These are phyloP conservation scores for Antitrichia curtipendula DNA, from an alignment of 225 moss, liverwort and hornwort species.

Conservation along the genomic window DNA sequence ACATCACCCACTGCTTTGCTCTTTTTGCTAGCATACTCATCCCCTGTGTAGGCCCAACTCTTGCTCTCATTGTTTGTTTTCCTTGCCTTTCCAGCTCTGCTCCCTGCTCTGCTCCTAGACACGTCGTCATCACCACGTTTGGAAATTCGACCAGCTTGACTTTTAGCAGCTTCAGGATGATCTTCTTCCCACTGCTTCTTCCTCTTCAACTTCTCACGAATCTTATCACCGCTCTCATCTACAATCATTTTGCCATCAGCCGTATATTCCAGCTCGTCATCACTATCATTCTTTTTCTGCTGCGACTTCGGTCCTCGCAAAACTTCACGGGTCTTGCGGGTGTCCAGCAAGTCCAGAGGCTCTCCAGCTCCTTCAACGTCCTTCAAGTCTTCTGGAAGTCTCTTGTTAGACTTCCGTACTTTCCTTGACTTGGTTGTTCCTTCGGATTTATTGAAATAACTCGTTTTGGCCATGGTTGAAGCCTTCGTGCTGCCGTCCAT, in stretches of 20 bases:
- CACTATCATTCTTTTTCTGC: conserved; percentile 47
- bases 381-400: conserved; percentile 82
- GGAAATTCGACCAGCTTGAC: conserved; percentile 39
- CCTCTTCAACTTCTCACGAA: conserved; percentile 53
- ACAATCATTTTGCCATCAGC: conserved; percentile 87
- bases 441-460: conserved; percentile 35
- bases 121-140: conserved; percentile 19
- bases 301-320: conserved; percentile 56
- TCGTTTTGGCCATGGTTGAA: conserved; percentile 47
- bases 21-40: conserved; percentile 86
- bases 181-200: conserved; percentile 50
- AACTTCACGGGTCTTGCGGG: conserved; percentile 68
- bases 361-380: conserved; percentile 58
- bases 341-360: conserved; percentile 86
- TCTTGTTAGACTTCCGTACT: conserved; percentile 69
- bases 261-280: conserved; percentile 67
- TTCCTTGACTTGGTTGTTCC: conserved; percentile 55
- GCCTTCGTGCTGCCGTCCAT: conserved; percentile 53
- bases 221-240: conserved; percentile 77
- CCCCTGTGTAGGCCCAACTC: conserved; percentile 90
- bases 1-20: conserved; percentile 77
- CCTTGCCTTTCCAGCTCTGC: conserved; percentile 16
- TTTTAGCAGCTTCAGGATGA: conserved; percentile 41
- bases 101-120: conserved; percentile 36
- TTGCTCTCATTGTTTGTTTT: conserved; percentile 32